Conservation (phyloP, 495 filamentous ascomycete genomes). For the Pseudevernia furfuracea region DNA sequence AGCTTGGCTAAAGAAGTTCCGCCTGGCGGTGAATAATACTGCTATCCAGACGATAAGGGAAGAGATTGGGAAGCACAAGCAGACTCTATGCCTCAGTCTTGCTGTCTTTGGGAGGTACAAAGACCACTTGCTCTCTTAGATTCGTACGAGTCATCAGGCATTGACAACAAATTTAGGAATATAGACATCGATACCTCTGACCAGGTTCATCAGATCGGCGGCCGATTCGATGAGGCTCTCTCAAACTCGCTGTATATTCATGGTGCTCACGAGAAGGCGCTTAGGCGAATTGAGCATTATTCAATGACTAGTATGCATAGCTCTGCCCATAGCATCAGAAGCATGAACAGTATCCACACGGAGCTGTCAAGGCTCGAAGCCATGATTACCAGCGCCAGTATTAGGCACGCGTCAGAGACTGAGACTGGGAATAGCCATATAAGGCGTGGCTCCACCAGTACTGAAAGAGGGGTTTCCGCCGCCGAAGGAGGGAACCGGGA, state of each 20-base stretch:
- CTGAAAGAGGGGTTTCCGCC: background rate
- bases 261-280: conserved; percentile 7
- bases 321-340: conserved; percentile 16
- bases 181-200: conserved; percentile 16
- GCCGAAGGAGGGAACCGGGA: background rate
- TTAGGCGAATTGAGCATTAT: conserved; percentile 14
- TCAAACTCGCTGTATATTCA: conserved; percentile 8
- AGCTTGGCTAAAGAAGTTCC: conserved; percentile 15
- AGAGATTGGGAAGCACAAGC: conserved; percentile 12
- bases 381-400: conserved; percentile 1
- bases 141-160: background rate
- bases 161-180: background rate
- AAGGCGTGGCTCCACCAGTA: background rate
- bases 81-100: conserved; percentile 15
- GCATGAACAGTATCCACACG: conserved; percentile 17
- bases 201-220: conserved; percentile 15
- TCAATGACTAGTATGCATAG: conserved; percentile 12
- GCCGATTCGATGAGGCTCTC: conserved; percentile 1
- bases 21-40: conserved; percentile 15
- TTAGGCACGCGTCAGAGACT: background rate
- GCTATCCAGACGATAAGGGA: conserved; percentile 16
- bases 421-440: background rate
- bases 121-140: background rate
- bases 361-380: conserved; percentile 18
- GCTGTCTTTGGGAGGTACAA: conserved; percentile 10